phyloP scores from a whole-genome alignment of 371 early-diverging fungal species.

The Dinochytrium kinnereticum region DNA sequence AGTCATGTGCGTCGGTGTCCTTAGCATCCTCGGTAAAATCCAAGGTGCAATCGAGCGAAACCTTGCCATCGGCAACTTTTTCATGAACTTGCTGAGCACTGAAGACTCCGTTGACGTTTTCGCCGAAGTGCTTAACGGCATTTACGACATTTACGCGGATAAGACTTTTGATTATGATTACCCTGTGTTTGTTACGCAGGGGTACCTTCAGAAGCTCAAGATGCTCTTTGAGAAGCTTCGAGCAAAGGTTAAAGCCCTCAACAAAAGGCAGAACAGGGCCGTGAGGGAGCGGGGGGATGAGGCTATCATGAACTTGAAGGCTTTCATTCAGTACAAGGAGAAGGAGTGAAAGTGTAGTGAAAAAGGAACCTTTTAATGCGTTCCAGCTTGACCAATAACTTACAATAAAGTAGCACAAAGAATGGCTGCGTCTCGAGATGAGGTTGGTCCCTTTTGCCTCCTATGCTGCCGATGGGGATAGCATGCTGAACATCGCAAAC shows the following conservation, averaged over 20 bases:
- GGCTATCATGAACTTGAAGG: conserved; percentile 76
- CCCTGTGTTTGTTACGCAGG: conserved; percentile 79
- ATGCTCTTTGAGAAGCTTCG: conserved; percentile 56
- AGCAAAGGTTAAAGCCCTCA: conserved; percentile 68
- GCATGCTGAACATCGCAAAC: too few relatives aligned
- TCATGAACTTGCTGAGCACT: conserved; percentile 50
- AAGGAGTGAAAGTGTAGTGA: conserved; percentile 58
- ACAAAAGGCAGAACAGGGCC: conserved; percentile 71
- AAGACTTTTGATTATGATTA: conserved; percentile 81
- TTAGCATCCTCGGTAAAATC: conserved; percentile 74
- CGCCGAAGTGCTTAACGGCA: conserved; percentile 79
- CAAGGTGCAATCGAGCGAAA: conserved; percentile 54
- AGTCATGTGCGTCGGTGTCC: conserved; percentile 74
- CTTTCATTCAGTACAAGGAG: conserved; percentile 86
- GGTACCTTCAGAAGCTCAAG: conserved; percentile 65
- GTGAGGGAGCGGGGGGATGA: conserved; percentile 82
- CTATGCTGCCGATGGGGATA: too few relatives aligned
- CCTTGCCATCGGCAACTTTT: conserved; percentile 66
- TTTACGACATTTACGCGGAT: conserved; percentile 90
- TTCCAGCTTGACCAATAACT: not conserved
- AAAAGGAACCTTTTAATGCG: conserved; percentile 9
- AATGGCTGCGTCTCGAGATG: too few relatives aligned
- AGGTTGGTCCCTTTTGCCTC: too few relatives aligned
- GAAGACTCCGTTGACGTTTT: conserved; percentile 57
- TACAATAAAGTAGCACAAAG: not conserved